Evolutionary conservation across 306 rosid genomes (phyloP), one percentile per base, ranked within the genome.

Genomic region (Urtica urens): DNA sequence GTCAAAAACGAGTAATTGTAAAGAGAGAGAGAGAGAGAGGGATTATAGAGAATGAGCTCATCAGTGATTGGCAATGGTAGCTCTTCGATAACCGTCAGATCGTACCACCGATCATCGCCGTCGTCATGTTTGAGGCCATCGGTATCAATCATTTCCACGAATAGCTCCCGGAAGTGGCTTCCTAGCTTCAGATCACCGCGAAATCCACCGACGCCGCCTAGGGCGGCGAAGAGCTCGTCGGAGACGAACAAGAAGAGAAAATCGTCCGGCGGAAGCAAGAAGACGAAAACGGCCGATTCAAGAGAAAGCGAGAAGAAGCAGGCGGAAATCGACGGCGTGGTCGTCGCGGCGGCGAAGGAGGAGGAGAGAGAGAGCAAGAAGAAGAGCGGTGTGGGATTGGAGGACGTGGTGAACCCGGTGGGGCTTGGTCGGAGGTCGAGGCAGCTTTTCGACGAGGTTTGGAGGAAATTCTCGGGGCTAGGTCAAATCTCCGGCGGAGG

Each of bases 401-500:
- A 81, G 23, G 92, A 88, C 54, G 97, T 88, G 31, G 97, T 88
- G 31, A 88, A 88, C 30, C 97, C 97, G 1, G 97, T 88, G 3
- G 95, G 97, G 23, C 60, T 88, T 4, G 97, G 97, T 6, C 69
- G 95, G 35, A 72, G 59, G 53, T 88, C 97, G 10, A 72, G 97
- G 11, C 95, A 84, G 30, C 41, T 88, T 38, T 88, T 88, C 39
- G 95, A 88, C 46, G 93, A 88, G 55, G 87, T 84, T 21, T 88
- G 97, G 97, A 75, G 97, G 55, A 88, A 88, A 64, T 88, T 88
- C 72, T 84, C 93, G 1, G 93, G 80, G 23, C 70, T 88, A 41
- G 97, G 97, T 14, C 97, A 88, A 76, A 88, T 88, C 22, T 88
- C 97, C 0, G 64, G 97, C 70, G 85, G 93, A 0, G 79, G 97